Evolutionary conservation across 306 rosid species (phyloP).

Genomic region (Casuarina cunninghamiana): DNA sequence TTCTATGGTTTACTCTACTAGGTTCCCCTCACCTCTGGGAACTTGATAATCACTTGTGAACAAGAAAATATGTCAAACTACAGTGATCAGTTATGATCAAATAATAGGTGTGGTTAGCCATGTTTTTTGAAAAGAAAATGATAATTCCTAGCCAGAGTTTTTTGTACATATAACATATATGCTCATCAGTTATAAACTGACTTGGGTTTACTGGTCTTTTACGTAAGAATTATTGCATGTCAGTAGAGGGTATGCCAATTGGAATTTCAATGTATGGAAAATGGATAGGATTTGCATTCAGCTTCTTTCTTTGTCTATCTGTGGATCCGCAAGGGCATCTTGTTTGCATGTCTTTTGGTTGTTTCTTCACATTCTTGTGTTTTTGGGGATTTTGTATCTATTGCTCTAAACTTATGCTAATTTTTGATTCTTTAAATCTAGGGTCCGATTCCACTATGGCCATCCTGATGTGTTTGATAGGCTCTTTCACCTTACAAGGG

Average conservation of each 20-base stretch:
- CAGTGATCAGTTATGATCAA: background rate
- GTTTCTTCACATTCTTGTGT: background rate
- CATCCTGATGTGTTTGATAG: conserved; percentile 98
- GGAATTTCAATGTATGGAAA: background rate
- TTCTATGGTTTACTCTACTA: background rate
- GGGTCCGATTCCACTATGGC: conserved; percentile 99
- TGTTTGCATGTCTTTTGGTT: background rate
- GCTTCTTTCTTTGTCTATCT: background rate
- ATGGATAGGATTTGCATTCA: background rate
- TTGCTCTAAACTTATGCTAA: background rate
- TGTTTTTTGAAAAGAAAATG: background rate
- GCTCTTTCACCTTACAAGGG: conserved; percentile 94
- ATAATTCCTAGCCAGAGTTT: background rate
- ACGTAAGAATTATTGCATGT: background rate
- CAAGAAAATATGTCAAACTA: background rate
- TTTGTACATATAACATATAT: background rate
- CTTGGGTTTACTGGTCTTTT: background rate
- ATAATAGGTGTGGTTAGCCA: background rate
- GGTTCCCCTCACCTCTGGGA: background rate
- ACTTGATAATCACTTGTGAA: background rate
- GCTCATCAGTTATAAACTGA: background rate
- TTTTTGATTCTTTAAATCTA: conserved; percentile 33
- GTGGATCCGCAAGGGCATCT: background rate
- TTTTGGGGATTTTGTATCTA: conserved; percentile 3
- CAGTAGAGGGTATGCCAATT: no score